A percentile compares a stretch with the other conserved stretches of the same genome.
Conservation (phyloP, 2,329 filamentous ascomycete genomes). For the Coccinonectria pachysandricola region DNA sequence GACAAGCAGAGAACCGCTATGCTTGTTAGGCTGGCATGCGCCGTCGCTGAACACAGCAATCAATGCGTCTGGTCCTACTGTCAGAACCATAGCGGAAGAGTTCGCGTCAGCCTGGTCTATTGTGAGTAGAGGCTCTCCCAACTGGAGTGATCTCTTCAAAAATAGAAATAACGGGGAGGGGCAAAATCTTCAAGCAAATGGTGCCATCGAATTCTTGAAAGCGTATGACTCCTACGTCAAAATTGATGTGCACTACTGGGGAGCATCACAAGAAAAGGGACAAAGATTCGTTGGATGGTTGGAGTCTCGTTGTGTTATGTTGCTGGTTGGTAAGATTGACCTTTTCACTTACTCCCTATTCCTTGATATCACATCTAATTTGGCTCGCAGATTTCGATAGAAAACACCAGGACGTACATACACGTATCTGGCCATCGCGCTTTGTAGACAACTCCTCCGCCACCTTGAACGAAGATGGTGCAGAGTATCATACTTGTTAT, state of each 20-base stretch:
- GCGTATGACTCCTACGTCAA: slow-evolving; percentile 46
- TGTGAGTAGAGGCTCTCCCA: slow-evolving; percentile 25
- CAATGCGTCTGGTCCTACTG: slow-evolving; percentile 41
- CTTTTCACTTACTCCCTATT: not conserved
- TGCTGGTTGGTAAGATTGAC: slow-evolving; percentile 42
- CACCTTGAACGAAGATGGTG: slow-evolving; percentile 16
- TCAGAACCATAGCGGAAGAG: slow-evolving; percentile 40
- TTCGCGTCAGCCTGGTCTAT: slow-evolving; percentile 34
- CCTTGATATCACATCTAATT: slow-evolving; percentile 2
- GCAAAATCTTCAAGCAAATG: slow-evolving; percentile 13
- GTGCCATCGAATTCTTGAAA: slow-evolving; percentile 37
- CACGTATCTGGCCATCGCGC: slow-evolving; percentile 52
- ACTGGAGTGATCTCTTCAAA: slow-evolving; percentile 38
- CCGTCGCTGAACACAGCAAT: slow-evolving; percentile 51
- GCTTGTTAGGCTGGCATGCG: slow-evolving; percentile 50
- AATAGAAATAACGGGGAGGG: too few species aligned
- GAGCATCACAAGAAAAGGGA: slow-evolving; percentile 42
- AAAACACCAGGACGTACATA: slow-evolving; percentile 38
- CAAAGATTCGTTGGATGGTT: slow-evolving; percentile 51
- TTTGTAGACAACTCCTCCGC: slow-evolving; percentile 33
- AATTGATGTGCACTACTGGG: slow-evolving; percentile 58
- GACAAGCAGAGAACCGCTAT: slow-evolving; percentile 48
- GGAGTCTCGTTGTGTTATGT: slow-evolving; percentile 46
- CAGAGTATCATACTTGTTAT: slow-evolving; percentile 50
- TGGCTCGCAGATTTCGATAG: slow-evolving; percentile 41